Base-by-base conservation (phyloP, 768 basidiomycete genomes). In the Hygrocybe punicea region DNA sequence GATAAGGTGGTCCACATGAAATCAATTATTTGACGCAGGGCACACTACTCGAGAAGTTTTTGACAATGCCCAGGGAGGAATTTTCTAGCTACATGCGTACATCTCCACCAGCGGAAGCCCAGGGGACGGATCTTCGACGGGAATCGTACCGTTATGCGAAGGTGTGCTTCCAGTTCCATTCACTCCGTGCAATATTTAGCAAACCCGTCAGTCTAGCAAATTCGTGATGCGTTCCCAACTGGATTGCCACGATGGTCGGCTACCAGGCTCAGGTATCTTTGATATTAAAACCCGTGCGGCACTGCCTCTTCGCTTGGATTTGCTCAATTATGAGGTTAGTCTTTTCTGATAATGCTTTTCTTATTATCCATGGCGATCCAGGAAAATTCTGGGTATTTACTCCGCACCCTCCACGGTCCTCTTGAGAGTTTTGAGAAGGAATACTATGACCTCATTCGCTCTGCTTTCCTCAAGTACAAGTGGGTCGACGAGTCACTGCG, bases 261-360 rank as follows among this genome's bases (percentile, higher is more conserved):
- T 98, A 29, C 95, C 95, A 4, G 94, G 93, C 1, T 87, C 86
- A 0, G 93, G 93, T 25, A 85, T 95, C 1, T 99, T 99, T 63
- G 96, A 99, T 67, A 85, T 98, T 72, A 99, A 99, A 72, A 98
- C 96, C 0, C 83, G 96, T 47, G 94, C 93, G 0, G 88, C 86
- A 33, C 70, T 92, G 23, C 84, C 91, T 0, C 85, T 98, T 46
- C 85, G 96, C 2, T 75, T 90, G 67, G 96, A 98, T 67, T 72
- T 89, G 10, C 75, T 93, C 53, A 98, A 98, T 69, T 89, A 83
- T 62, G 81, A 84, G 73, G 89, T 89, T 54, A 8, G 54, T 44
- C 53, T 23, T 21, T 29, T 36, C 19, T 21, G 11, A 2, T 21
- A n/a, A 8, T n/a, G 8, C 23, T n/a, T 25, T 23, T 19, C 34